Conservation (phyloP, 306 rosid genomes). For the Vachellia collinsii region DNA sequence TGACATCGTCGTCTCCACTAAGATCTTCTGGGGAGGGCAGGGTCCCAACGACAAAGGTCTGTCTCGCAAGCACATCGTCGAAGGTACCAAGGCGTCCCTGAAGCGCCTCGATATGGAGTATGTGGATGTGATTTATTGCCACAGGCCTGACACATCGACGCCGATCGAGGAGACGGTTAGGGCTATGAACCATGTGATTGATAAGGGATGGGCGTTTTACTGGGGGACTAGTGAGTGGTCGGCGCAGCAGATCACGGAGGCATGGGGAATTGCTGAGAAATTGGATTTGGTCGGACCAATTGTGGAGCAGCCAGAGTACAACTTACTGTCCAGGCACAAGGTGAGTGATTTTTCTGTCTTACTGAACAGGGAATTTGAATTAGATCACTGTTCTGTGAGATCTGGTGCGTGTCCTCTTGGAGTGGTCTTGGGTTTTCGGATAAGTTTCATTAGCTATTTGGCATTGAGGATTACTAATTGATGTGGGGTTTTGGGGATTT, state of each 20-base stretch:
- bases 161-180: conserved; percentile 96
- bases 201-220: conserved; percentile 88
- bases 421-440: neutral
- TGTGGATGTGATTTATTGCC: conserved; percentile 82
- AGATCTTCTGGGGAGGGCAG: conserved; percentile 98
- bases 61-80: conserved; percentile 83
- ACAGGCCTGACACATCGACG: conserved; percentile 74
- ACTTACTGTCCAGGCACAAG: conserved; percentile 84
- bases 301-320: conserved; percentile 99
- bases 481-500: neutral
- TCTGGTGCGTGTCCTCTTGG: neutral
- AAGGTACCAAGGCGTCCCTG: conserved; percentile 85
- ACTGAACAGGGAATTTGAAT: too few species aligned
- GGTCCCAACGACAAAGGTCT: conserved; percentile 97
- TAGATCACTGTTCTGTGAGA: neutral
- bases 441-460: neutral
- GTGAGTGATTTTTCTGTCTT: conserved; percentile 31
- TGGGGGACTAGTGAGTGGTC: conserved; percentile 99
- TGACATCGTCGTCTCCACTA: conserved; percentile 88
- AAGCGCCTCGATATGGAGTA: conserved; percentile 90
- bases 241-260: conserved; percentile 96
- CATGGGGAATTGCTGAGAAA: conserved; percentile 77
- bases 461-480: neutral
- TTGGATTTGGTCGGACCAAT: conserved; percentile 84
- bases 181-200: conserved; percentile 87